phyloP scores from a whole-genome alignment of 163 green algal genomes.

The Volvox carteri region DNA sequence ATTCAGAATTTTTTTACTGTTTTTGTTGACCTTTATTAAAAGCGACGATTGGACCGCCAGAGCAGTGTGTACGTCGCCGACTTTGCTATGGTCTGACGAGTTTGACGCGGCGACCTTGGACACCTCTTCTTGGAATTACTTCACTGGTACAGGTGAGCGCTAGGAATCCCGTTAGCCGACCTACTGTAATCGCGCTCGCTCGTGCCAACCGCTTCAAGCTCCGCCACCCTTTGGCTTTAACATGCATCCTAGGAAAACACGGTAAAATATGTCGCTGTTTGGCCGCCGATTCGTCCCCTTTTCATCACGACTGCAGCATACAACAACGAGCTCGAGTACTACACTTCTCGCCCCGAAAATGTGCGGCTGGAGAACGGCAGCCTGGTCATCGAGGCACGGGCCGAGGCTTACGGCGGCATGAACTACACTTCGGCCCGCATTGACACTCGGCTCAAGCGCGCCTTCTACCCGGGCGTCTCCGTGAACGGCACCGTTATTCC shows the following conservation, averaged over 20 bases:
- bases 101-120: neutral
- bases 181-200: neutral
- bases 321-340: constrained; percentile 21
- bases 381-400: constrained; percentile 11
- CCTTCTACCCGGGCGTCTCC: constrained; percentile 2
- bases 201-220: neutral
- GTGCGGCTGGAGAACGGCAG: constrained; percentile 14
- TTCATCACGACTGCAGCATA: neutral
- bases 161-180: neutral
- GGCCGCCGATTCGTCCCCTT: too few relatives aligned
- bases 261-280: neutral
- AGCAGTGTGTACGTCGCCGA: neutral
- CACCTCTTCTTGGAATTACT: constrained; percentile 22
- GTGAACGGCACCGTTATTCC: neutral
- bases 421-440: constrained; percentile 9
- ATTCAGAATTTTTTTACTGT: neutral
- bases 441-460: constrained; percentile 15
- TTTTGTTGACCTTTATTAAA: neutral
- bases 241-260: too few relatives aligned
- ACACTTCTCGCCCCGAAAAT: neutral
- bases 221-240: too few relatives aligned
- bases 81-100: neutral
- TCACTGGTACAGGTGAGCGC: neutral
- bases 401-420: neutral
- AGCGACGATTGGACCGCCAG: neutral